Conservation (phyloP, 2,329 filamentous ascomycete genomes). For the Neospermospora avenae region DNA sequence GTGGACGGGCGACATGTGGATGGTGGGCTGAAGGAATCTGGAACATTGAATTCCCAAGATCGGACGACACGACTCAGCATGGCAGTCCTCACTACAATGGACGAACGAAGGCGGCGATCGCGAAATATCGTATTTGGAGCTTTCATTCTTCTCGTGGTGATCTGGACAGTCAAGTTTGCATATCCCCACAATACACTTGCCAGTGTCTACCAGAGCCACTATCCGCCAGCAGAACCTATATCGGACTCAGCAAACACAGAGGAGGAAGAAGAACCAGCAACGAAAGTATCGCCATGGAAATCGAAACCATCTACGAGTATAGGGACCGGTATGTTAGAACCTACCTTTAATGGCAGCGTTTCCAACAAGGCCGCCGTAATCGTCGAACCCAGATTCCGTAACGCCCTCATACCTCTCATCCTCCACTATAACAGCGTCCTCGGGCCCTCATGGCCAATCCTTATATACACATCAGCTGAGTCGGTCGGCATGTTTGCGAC, state of each 20-base stretch:
- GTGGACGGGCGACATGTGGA: background rate
- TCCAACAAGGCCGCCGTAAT: constrained; percentile 38
- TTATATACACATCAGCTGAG: constrained; percentile 41
- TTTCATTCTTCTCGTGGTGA: constrained; percentile 24
- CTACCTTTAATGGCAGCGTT: constrained; percentile 26
- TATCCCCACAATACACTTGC: constrained; percentile 25
- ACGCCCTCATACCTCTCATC: constrained; percentile 39
- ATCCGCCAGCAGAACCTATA: background rate
- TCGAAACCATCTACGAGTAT: background rate
- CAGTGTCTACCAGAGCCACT: constrained; percentile 17
- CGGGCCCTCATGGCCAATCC: constrained; percentile 43
- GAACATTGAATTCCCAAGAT: background rate
- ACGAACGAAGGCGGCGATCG: constrained; percentile 27
- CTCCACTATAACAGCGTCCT: constrained; percentile 41
- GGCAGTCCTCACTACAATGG: constrained; percentile 13
- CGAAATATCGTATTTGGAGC: constrained; percentile 27
- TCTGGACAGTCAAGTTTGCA: constrained; percentile 29
- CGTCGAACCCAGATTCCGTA: constrained; percentile 37
- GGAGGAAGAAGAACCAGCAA: background rate
- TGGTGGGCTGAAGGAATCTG: background rate
- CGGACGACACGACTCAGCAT: constrained; percentile 6
- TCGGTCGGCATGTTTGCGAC: constrained; percentile 29
- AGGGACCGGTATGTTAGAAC: background rate
- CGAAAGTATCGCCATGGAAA: background rate
- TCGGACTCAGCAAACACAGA: background rate